Conservation (phyloP, 306 rosid genomes). For the Dryas drummondii region DNA sequence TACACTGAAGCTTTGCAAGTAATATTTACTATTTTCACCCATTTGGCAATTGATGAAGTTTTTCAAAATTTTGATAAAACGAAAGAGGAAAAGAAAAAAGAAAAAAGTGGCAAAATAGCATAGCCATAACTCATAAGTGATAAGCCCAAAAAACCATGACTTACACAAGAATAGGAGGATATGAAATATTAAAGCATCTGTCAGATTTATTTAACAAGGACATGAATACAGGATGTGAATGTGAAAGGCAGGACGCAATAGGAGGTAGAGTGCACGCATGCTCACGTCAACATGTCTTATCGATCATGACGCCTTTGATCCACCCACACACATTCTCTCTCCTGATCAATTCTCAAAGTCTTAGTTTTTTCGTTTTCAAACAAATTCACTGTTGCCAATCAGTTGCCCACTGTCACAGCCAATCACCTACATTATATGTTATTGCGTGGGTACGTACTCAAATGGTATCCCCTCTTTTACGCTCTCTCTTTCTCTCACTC, state of each 20-base stretch:
- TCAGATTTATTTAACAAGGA: not conserved
- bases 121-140: no score
- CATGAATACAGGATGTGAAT: not conserved
- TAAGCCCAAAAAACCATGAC: no score
- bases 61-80: not conserved
- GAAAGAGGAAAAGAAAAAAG: not conserved
- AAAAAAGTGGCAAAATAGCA: not conserved
- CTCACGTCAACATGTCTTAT: conserved; percentile 18
- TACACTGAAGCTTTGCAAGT: not conserved
- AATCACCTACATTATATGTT: no score
- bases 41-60: not conserved
- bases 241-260: not conserved
- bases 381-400: not conserved
- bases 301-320: conserved; percentile 8
- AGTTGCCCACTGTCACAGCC: no score
- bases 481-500: no score
- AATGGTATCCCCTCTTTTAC: no score
- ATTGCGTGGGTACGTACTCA: no score
- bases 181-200: not conserved
- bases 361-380: not conserved
- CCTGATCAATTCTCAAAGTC: no score
- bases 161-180: not conserved
- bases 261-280: conserved; percentile 32
- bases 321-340: not conserved
- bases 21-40: not conserved